Base-by-base conservation (phyloP, 176 grass and related monocot species). In the Poa pratensis region DNA sequence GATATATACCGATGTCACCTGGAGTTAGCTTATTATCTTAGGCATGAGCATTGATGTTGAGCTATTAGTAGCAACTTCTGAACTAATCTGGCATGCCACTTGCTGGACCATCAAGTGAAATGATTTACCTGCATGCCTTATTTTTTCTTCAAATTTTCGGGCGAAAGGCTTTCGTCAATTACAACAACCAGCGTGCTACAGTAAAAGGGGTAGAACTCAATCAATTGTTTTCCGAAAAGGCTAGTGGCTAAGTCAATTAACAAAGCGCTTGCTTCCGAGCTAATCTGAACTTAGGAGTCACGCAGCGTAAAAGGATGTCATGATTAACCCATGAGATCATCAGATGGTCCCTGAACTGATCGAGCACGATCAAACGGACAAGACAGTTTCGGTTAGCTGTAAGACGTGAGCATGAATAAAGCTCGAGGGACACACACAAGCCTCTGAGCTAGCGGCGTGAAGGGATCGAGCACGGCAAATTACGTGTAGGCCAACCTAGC, bases 241-340 rank as follows among this genome's bases (percentile, higher is more conserved):
- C 15, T 27, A 27, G 23, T 14, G 13, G 11, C 19, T 22, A 60
- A 15, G 19, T 54, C 3, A 18, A 76, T 75, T 28, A 67, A 57
- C 19, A 53, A 34, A 73, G 8, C 45, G 46, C 17, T 51, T 78
- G 65, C 54, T 32, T 70, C 43, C 40, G 34, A 37, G 57, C 3
- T 30, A 79, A 88, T 84, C 68, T 71, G 66, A 77, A 20, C 32
- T 68, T 84, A 62, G 17, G 28, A 89, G 83, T 5, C 40, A 81
- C 78, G 45, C 53, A 34, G 70, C 52, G 23, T 23, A 55, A 27
- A 85, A 82, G 9, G 53, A 5, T 2, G 79, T 42, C 19, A 71
- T 66, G 65, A 65, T 90, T 86, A 86, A 78, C 54, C 46, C 46
- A 64, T 48, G 59, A 15, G 65, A 78, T 35, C 34, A 46, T 57